A percentile compares a stretch with the other conserved stretches of the same genome.
These are phyloP conservation scores for Cronartium quercuum DNA, from an alignment of 1,284 basidiomycete species.

Conservation along the genomic window DNA sequence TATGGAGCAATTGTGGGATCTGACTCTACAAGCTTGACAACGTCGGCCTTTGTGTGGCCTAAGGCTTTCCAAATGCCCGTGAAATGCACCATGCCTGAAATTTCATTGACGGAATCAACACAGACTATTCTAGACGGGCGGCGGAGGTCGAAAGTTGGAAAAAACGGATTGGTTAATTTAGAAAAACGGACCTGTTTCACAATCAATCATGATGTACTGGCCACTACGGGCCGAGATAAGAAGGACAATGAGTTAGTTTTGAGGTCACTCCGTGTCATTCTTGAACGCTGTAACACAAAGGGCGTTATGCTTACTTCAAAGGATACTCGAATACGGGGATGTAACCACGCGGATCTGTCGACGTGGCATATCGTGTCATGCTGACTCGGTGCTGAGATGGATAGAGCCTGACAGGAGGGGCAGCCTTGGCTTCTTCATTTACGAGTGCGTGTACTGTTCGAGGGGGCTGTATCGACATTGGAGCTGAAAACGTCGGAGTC, in stretches of 20 bases:
- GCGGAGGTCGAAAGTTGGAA: background rate
- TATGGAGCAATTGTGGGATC: constrained; percentile 72
- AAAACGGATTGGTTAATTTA: background rate
- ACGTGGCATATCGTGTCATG: constrained; percentile 75
- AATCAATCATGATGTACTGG: constrained; percentile 88
- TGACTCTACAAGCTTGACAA: constrained; percentile 79
- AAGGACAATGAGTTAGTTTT: background rate
- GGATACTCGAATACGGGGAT: constrained; percentile 81
- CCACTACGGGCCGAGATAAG: constrained; percentile 48
- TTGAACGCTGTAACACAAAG: too few species aligned
- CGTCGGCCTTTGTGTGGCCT: constrained; percentile 59
- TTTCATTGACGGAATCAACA: background rate
- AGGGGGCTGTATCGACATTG: constrained; percentile 35
- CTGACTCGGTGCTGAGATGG: constrained; percentile 67
- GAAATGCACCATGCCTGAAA: constrained; percentile 39
- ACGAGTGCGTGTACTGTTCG: constrained; percentile 33
- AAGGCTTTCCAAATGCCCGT: constrained; percentile 41
- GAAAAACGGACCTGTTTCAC: constrained; percentile 53
- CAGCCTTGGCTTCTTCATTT: constrained; percentile 20
- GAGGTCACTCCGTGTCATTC: background rate
- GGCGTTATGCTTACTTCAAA: constrained; percentile 53
- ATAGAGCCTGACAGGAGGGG: constrained; percentile 34
- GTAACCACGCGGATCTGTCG: constrained; percentile 76
- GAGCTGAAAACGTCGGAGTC: background rate
- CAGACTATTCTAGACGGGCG: background rate